Evolutionary conservation across 345 rosid species (phyloP).

Genomic region (Aquilaria malaccensis): DNA sequence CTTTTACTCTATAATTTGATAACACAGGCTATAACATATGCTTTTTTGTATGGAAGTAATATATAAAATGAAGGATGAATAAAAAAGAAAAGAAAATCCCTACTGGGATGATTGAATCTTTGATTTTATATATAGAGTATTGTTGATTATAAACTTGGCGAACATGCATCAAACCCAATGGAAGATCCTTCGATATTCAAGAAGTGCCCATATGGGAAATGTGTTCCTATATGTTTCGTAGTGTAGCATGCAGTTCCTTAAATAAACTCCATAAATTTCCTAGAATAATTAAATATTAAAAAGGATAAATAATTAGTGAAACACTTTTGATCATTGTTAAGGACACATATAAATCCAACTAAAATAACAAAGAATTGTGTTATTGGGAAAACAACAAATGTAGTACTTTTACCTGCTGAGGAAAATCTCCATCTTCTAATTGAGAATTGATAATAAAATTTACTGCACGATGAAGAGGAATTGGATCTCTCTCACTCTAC

Average conservation of each 20-base stretch:
- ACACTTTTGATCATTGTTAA: neutral
- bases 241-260: slow-evolving; percentile 72
- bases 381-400: too few species aligned
- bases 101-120: too few species aligned
- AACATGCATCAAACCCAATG: too few species aligned
- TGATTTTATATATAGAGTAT: too few species aligned
- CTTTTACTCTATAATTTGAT: too few species aligned
- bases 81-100: too few species aligned
- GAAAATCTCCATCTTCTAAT: slow-evolving; percentile 54
- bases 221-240: slow-evolving; percentile 55
- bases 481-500: slow-evolving; percentile 46
- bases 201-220: slow-evolving; percentile 60
- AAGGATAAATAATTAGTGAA: too few species aligned
- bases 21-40: too few species aligned
- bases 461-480: slow-evolving; percentile 57
- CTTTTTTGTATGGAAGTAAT: too few species aligned
- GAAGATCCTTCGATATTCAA: slow-evolving; percentile 46
- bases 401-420: slow-evolving; percentile 42
- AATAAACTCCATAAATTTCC: slow-evolving; percentile 62
- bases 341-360: neutral
- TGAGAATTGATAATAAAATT: slow-evolving; percentile 68
- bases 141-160: too few species aligned
- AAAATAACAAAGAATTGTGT: too few species aligned
- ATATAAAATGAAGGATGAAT: too few species aligned
- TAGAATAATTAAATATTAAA: slow-evolving; percentile 1